These are phyloP conservation scores for Nephelium lappaceum DNA, from an alignment of 345 rosid species.

Conservation along the genomic window DNA sequence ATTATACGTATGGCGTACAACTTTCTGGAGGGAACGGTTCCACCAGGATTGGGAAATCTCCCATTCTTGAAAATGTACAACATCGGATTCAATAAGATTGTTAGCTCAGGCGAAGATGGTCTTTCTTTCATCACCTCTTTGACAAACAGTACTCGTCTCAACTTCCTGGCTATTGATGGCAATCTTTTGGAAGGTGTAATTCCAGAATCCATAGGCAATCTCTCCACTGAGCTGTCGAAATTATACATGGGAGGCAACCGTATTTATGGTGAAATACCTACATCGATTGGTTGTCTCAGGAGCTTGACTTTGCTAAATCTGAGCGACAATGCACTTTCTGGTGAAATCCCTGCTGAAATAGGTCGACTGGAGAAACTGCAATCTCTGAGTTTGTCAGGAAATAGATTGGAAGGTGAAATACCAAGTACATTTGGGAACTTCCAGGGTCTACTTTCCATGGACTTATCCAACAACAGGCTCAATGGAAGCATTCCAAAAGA, in stretches of 20 bases:
- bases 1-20: conserved; percentile 21
- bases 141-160: conserved; percentile 28
- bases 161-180: conserved; percentile 25
- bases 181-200: conserved; percentile 30
- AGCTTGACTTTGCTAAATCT: conserved; percentile 44
- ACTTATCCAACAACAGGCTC: conserved; percentile 51
- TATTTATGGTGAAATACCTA: conserved; percentile 25
- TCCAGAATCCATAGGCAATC: conserved; percentile 35
- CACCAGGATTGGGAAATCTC: conserved; percentile 32
- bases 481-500: conserved; percentile 49
- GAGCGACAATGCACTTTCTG: conserved; percentile 42
- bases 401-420: conserved; percentile 40
- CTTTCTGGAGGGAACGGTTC: conserved; percentile 31
- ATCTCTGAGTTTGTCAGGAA: conserved; percentile 41
- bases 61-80: conserved; percentile 25
- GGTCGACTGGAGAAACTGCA: conserved; percentile 42
- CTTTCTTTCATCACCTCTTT: conserved; percentile 34
- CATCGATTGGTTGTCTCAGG: conserved; percentile 34
- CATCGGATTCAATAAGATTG: conserved; percentile 23
- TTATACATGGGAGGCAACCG: conserved; percentile 33
- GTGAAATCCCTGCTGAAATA: conserved; percentile 47
- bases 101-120: conserved; percentile 27
- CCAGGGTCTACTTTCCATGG: conserved; percentile 41
- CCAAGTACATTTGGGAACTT: conserved; percentile 46
- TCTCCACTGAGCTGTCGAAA: conserved; percentile 22